These are phyloP conservation scores for Vitis rupestris DNA, from an alignment of 164 flowering plant species.

Conservation along the genomic window DNA sequence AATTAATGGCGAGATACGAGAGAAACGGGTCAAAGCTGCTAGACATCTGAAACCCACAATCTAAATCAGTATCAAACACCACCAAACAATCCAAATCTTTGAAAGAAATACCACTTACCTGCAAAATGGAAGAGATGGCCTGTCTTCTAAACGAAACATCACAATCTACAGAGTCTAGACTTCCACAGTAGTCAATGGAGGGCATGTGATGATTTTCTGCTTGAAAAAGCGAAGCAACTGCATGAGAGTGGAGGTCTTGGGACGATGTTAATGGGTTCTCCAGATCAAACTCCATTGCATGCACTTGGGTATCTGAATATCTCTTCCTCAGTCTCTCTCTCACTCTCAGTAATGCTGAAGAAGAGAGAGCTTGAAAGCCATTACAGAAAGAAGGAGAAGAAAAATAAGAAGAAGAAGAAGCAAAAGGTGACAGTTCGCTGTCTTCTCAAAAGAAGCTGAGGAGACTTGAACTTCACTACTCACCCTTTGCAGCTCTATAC, in stretches of 20 bases:
- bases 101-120: constrained; percentile 24
- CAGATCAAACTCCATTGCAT: constrained; percentile 53
- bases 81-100: background rate
- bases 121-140: constrained; percentile 37
- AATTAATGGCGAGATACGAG: constrained; percentile 61
- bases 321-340: background rate
- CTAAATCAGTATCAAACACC: background rate
- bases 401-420: background rate
- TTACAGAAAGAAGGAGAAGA: constrained; percentile 2
- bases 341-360: background rate
- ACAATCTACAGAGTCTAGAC: constrained; percentile 17
- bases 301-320: background rate
- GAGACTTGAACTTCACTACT: constrained; percentile 24
- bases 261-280: constrained; percentile 49
- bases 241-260: constrained; percentile 21
- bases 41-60: constrained; percentile 20
- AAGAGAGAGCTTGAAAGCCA: constrained; percentile 5
- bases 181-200: constrained; percentile 10
- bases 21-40: constrained; percentile 41
- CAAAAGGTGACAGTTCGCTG: constrained; percentile 5
- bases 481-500: constrained; percentile 9
- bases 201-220: constrained; percentile 67
- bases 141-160: constrained; percentile 31
- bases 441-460: constrained; percentile 16
- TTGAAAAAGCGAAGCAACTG: constrained; percentile 37